Evolutionary conservation across 495 filamentous ascomycete genomes (phyloP).

Genomic region (Hypoxylon lienhwacheense): DNA sequence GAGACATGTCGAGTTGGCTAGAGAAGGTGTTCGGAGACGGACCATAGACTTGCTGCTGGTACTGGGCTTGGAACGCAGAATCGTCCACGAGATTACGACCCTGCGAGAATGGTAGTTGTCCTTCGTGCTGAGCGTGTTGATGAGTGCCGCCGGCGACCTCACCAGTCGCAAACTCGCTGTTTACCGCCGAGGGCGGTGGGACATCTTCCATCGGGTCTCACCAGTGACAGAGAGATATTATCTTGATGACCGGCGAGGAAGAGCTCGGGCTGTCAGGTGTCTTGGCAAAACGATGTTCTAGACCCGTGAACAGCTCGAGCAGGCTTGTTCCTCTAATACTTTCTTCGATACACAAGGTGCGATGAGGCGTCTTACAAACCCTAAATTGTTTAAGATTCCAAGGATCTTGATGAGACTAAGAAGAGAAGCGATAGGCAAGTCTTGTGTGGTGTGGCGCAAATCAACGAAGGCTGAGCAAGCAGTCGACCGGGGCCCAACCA

Average conservation of each 20-base stretch:
- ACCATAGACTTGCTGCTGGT: conserved; percentile 40
- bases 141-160: conserved; percentile 26
- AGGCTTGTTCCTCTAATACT: conserved; percentile 28
- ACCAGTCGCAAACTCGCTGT: conserved; percentile 39
- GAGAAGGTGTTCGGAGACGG: conserved; percentile 42
- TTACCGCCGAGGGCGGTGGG: conserved; percentile 37
- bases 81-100: conserved; percentile 28
- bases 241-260: conserved; percentile 21
- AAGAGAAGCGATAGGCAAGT: conserved; percentile 27
- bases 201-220: conserved; percentile 47
- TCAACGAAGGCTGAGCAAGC: conserved; percentile 28
- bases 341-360: conserved; percentile 28
- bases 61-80: conserved; percentile 36
- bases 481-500: conserved; percentile 26
- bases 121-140: conserved; percentile 28
- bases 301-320: conserved; percentile 23
- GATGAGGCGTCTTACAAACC: conserved; percentile 25
- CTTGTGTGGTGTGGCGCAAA: conserved; percentile 32
- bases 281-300: conserved; percentile 8
- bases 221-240: conserved; percentile 14
- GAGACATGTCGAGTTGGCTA: conserved; percentile 44
- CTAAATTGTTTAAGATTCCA: conserved; percentile 25
- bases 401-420: conserved; percentile 24
- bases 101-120: conserved; percentile 26
- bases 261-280: conserved; percentile 19